Evolutionary conservation across 2,329 filamentous ascomycete genomes (phyloP), one percentile per base, ranked within the genome.

Genomic region (Aspergillus caelatus): DNA sequence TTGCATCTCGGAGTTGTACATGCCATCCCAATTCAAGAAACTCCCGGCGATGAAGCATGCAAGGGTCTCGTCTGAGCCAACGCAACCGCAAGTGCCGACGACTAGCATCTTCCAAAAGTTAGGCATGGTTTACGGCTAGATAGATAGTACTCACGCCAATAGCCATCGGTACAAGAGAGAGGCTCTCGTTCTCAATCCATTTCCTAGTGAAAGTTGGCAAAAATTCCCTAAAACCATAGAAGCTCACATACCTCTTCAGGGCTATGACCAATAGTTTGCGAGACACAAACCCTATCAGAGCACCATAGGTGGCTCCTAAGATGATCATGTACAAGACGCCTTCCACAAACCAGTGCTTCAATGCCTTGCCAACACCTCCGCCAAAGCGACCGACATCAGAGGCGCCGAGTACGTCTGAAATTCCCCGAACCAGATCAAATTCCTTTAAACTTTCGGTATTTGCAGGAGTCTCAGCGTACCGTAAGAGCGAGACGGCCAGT

Each of bases 31-130:
- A 73, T 88, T 89, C 53, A 89, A 75, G 14, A 82, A 81, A 68
- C 82, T 84, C 8, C 87, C 87, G 0, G 87, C 86, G 3, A 85
- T 80, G 62, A 88, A 88, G 70, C 86, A 89, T 4, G 86, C 86
- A 4, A 89, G 79, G 0, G 88, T 81, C 64, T 89, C 87, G 60
- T 88, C 85, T 0, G 84, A 86, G 14, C 86, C 86, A 19, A 88
- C 78, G 26, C 81, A 78, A 30, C 86, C 86, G 62, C 84, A 85
- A 0, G 85, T 84, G 2, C 87, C 86, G 30, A 88, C 78, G 41
- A 86, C 77, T 70, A 88, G 88, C 11, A 89, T 77, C 81, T 84
- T 41, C 21, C n/a, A n/a, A 11, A 16, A 11, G 26, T 41, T 54
- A 56, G n/a, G 9, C 39, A 0, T 5, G 6, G 9, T 39, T 11